Evolutionary conservation across 352 stramenopile genomes (phyloP).

Genomic region (Globisporangium canariense): DNA sequence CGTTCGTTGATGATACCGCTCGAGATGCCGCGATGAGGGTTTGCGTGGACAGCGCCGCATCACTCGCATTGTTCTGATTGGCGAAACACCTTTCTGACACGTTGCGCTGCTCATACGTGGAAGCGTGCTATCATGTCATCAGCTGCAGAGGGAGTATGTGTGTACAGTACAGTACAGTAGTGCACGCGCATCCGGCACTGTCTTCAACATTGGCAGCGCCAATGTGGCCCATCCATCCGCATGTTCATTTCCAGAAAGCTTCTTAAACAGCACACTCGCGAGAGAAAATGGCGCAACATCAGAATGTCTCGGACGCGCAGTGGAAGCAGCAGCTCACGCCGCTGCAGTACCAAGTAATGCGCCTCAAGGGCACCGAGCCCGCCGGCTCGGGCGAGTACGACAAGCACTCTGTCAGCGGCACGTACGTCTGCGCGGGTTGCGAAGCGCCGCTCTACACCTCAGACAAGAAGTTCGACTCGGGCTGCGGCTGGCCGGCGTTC

Average conservation of each 20-base stretch:
- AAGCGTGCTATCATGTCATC: not conserved
- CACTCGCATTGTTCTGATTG: constrained; percentile 1
- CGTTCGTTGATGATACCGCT: not conserved
- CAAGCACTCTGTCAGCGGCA: constrained; percentile 80
- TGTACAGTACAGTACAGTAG: no score
- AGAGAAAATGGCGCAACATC: not conserved
- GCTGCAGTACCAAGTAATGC: constrained; percentile 84
- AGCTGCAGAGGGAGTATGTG: not conserved
- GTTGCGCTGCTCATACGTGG: not conserved
- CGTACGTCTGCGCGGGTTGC: constrained; percentile 87
- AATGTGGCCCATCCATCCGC: no score
- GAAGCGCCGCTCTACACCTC: constrained; percentile 87
- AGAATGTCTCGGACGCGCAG: constrained; percentile 61
- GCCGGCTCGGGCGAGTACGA: constrained; percentile 87
- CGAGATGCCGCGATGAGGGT: not conserved
- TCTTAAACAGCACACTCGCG: not conserved
- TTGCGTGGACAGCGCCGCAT: not conserved
- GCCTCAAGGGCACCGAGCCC: constrained; percentile 89
- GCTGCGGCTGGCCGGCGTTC: constrained; percentile 89
- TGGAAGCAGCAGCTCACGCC: constrained; percentile 80
- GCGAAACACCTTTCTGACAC: not conserved
- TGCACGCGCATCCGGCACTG: not conserved
- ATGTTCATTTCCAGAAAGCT: not conserved
- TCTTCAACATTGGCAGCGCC: no score
- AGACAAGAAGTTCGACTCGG: constrained; percentile 88